Evolutionary conservation across 805 yeast genomes (phyloP), one percentile per base, ranked within the genome.

Genomic region (Scheffersomyces stipitis): DNA sequence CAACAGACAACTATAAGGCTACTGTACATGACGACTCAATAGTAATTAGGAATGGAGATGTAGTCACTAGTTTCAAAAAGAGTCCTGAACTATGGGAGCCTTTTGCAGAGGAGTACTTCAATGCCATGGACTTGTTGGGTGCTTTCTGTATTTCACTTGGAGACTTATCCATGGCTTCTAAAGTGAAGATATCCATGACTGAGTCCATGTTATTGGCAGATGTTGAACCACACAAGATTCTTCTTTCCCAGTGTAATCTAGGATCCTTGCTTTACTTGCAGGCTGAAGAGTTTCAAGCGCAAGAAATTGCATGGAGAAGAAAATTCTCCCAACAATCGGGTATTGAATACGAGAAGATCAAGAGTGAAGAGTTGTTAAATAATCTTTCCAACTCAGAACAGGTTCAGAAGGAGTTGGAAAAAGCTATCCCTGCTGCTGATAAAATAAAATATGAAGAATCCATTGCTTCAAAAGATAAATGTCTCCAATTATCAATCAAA

Each of bases 171-270:
- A 62, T 75, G 31, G 88, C 90, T 1, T 62, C 81, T 14, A 66
- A 76, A 34, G 71, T 83, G 31, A 82, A 81, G 47, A 66, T 78
- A 44, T 71, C 80, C 18, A 77, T 86, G 37, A 80, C 83, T 7
- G 78, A 78, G 50, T 75, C 85, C 72, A 85, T 84, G 93, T 62
- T 81, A n/a, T 61, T 77, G 47, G 84, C 89, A 0, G 85, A 82
- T 29, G 76, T 78, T 48, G 76, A 79, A 12, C 76, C 84, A 0
- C 80, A 80, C 17, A 84, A 82, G 49, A 66, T 82, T 26, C 54
- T 85, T 24, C 62, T 82, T 48, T 73, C 85, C 0, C 83, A 80
- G 48, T 82, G 83, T 34, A 84, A 85, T 51, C 60, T 82, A 26
- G 93, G 87, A 0, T 77, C 90, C 6, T 64, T 86, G 30, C 65